Evolutionary conservation across 768 basidiomycete species (phyloP).

Genomic region (Lepiota venenata): DNA sequence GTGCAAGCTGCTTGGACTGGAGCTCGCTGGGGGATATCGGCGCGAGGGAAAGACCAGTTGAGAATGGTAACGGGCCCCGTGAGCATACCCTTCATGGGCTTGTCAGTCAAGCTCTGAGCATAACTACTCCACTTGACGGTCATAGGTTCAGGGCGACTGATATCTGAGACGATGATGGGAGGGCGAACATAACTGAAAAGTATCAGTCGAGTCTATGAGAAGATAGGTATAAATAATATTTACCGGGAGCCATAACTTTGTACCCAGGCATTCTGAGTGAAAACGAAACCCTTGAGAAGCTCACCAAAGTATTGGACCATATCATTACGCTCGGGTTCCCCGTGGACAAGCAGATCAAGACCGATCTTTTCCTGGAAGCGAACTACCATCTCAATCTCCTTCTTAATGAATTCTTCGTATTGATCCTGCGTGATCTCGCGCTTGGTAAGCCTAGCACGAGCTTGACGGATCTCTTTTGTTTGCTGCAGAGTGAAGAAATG

Average conservation of each 20-base stretch:
- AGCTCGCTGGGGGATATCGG: slow-evolving; percentile 94
- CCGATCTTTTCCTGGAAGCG: slow-evolving; percentile 96
- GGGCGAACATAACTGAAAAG: slow-evolving; percentile 84
- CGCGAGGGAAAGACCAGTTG: slow-evolving; percentile 99
- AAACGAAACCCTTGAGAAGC: slow-evolving; percentile 90
- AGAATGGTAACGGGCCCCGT: slow-evolving; percentile 98
- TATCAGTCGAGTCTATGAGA: slow-evolving; percentile 4
- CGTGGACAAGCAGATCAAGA: slow-evolving; percentile 96
- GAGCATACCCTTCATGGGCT: slow-evolving; percentile 99
- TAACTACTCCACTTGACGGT: slow-evolving; percentile 97
- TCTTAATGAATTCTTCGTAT: slow-evolving; percentile 98
- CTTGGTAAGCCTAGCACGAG: slow-evolving; percentile 94
- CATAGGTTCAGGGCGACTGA: slow-evolving; percentile 89
- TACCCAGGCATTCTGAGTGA: slow-evolving; percentile 99
- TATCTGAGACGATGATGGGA: slow-evolving; percentile 97
- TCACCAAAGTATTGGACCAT: slow-evolving; percentile 99
- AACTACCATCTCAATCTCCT: slow-evolving; percentile 92
- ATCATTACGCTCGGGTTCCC: slow-evolving; percentile 98
- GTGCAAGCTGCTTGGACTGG: slow-evolving; percentile 97
- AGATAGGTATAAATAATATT: slow-evolving; percentile 19
- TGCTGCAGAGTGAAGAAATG: slow-evolving; percentile 47
- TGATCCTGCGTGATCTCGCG: slow-evolving; percentile 79
- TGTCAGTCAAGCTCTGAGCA: slow-evolving; percentile 89
- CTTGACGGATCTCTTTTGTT: slow-evolving; percentile 98
- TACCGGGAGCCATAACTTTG: slow-evolving; percentile 98